Conservation (phyloP, 106 monocot genomes). For the Acorus gramineus region DNA sequence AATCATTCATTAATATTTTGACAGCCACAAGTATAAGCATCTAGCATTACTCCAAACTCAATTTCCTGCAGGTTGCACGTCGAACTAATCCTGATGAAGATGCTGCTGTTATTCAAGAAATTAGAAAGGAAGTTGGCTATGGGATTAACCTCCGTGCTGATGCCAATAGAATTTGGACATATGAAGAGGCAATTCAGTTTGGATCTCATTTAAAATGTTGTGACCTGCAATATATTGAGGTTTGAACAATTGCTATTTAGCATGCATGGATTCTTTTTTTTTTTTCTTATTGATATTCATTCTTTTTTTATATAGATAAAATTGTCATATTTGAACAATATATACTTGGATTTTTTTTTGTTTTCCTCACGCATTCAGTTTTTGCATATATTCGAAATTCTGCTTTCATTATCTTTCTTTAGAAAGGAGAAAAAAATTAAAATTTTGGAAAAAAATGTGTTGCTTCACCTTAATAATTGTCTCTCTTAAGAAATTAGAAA, state of each 20-base stretch:
- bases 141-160: slow-evolving; percentile 72
- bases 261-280: background rate
- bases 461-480: too few relatives aligned
- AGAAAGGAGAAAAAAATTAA: too few relatives aligned
- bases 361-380: too few relatives aligned
- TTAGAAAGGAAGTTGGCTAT: slow-evolving; percentile 58
- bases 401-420: too few relatives aligned
- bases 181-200: slow-evolving; percentile 69
- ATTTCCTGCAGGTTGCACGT: slow-evolving; percentile 66
- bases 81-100: slow-evolving; percentile 63
- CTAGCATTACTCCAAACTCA: background rate
- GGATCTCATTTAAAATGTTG: slow-evolving; percentile 46
- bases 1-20: background rate
- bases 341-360: too few relatives aligned
- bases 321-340: background rate
- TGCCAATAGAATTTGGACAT: slow-evolving; percentile 88
- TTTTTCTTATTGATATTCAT: background rate
- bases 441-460: too few relatives aligned
- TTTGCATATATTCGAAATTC: too few relatives aligned
- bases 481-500: too few relatives aligned
- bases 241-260: slow-evolving; percentile 10
- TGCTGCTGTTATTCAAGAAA: slow-evolving; percentile 57
- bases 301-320: background rate
- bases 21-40: background rate
- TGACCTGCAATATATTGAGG: slow-evolving; percentile 81